These are phyloP conservation scores for Diaporthe sp. DNA, from an alignment of 2,329 filamentous ascomycete species.

Conservation along the genomic window DNA sequence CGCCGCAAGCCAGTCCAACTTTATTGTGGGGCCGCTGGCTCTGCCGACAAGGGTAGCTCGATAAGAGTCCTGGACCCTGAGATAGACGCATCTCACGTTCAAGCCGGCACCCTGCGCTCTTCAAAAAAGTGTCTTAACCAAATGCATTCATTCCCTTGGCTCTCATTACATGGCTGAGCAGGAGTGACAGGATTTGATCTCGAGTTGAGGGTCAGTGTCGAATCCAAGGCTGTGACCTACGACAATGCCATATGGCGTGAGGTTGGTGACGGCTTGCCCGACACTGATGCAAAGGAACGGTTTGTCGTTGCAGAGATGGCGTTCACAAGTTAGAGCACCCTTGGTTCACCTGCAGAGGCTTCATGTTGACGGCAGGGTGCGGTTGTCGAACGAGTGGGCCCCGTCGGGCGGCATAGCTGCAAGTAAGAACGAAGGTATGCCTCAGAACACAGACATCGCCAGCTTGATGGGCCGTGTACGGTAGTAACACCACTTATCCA, in stretches of 20 bases:
- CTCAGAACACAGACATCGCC: background rate
- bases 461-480: background rate
- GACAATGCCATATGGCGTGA: conserved; percentile 39
- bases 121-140: background rate
- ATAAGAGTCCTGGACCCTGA: conserved; percentile 29
- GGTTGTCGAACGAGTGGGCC: conserved; percentile 83
- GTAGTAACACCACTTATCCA: conserved; percentile 46
- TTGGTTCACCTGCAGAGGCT: conserved; percentile 36
- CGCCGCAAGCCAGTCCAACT: conserved; percentile 38
- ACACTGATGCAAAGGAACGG: conserved; percentile 4
- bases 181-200: background rate
- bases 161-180: background rate
- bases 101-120: background rate
- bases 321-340: background rate
- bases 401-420: conserved; percentile 79
- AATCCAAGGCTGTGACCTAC: background rate
- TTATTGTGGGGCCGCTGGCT: conserved; percentile 40
- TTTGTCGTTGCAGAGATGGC: conserved; percentile 11
- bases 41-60: conserved; percentile 26
- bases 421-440: conserved; percentile 66
- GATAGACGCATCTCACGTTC: conserved; percentile 5
- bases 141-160: background rate
- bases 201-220: background rate
- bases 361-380: conserved; percentile 49
- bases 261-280: conserved; percentile 10